Evolutionary conservation across 2,329 filamentous ascomycete genomes (phyloP), one percentile per base, ranked within the genome.

Genomic region (Colletotrichum eremochloae): DNA sequence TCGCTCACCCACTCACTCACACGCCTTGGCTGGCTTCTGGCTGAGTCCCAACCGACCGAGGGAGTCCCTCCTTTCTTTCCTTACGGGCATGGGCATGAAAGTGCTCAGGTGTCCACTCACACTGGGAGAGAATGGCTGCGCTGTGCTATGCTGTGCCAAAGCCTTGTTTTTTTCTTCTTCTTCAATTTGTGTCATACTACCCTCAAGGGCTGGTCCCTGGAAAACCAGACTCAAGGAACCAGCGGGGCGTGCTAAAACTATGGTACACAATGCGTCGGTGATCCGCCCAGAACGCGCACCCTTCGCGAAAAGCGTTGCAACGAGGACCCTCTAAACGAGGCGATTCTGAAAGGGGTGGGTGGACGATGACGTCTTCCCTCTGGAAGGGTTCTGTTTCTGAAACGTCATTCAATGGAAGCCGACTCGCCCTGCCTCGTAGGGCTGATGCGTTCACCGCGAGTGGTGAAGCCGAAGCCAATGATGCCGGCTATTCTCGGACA

Each of bases 301-400:
- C 40, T 7, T 5, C 11, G 5, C 40, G 5, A 1, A 24, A 24
- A 15, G n/a, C 24, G 24, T n/a, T 40, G 15, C 40, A 63, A 63
- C 44, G 5, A 18, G 24, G 33, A 12, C 38, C 50, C 38, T 8
- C 12, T 20, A 14, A 24, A 11, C 33, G 29, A 42, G 55, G 55
- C 55, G 24, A 36, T 33, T 18, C 3, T 8, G 20, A 15, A 48
- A 46, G 38, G 36, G 18, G 18, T 20, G 31, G 8, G 8, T 20
- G 2, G 15, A 6, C 24, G n/a, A 50, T 68, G 60, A 68, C 60
- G 58, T 68, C 52, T 56, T 40, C 6, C 40, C 63, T 68, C 50
- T 57, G 50, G 58, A 68, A 63, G 33, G 4, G 36, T 63, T 68
- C 58, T 52, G 57, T 50, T 50, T 63, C 42, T 18, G 33, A 55